These are phyloP conservation scores for Iberis pinnata DNA, from an alignment of 345 rosid species.

Conservation along the genomic window DNA sequence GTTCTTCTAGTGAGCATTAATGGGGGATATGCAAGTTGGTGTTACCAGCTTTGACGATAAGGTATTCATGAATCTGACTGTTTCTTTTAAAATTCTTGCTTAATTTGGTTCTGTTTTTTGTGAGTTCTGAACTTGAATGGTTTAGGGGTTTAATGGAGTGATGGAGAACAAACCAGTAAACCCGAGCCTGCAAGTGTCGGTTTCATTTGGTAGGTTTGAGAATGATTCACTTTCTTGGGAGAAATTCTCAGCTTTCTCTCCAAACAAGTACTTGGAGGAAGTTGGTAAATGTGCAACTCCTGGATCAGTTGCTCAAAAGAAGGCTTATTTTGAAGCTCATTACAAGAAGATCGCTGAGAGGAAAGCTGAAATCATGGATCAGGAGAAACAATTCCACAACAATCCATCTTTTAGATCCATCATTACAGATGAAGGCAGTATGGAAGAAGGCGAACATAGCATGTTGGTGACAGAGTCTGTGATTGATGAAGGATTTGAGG, in stretches of 20 bases:
- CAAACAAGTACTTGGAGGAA: constrained; percentile 91
- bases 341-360: constrained; percentile 80
- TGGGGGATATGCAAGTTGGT: constrained; percentile 53
- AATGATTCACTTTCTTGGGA: constrained; percentile 89
- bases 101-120: no score
- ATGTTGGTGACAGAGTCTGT: constrained; percentile 23
- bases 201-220: constrained; percentile 84
- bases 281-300: constrained; percentile 88
- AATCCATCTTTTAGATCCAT: constrained; percentile 23
- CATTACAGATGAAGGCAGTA: constrained; percentile 30
- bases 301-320: constrained; percentile 92
- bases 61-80: constrained; percentile 31
- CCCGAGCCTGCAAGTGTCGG: constrained; percentile 54
- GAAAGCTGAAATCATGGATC: constrained; percentile 61
- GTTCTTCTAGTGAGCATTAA: constrained; percentile 25
- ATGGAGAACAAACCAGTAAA: constrained; percentile 35
- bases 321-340: constrained; percentile 95
- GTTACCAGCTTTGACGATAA: constrained; percentile 41
- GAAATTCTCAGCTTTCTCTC: constrained; percentile 77
- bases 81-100: constrained; percentile 14
- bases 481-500: constrained; percentile 12
- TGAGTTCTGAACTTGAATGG: constrained; percentile 14
- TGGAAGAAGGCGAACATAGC: constrained; percentile 13
- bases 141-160: constrained; percentile 1
- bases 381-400: constrained; percentile 50